Base-by-base conservation (phyloP, 331 rosid species). In the Erythrophleum ivorense region DNA sequence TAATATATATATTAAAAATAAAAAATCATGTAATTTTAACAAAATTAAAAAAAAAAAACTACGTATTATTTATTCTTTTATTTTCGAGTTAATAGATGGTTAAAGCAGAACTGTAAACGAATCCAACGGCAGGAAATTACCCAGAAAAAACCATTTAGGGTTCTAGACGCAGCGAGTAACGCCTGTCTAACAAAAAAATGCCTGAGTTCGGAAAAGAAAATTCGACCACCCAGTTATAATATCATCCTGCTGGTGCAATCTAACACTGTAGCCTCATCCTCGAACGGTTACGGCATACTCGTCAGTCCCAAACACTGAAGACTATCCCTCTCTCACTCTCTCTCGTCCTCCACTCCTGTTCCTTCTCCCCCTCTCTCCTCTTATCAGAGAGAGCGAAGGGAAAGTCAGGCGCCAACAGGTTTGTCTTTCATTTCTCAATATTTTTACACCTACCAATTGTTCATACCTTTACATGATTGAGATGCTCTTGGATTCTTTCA, bases 191-290 rank as follows among this genome's bases (percentile, higher is more conserved):
- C 63, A 15, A 50, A 50, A 50, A 50, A 33, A 3, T 0, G 77
- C 14, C 13, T n/a, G 63, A 0, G 31, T 52, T 14, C 31, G 46
- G 77, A 33, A 19, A 14, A 1, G 15, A 72, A 72, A 72, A 72
- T 63, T 50, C 62, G 63, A 72, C 77, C 48, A 52, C 77, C 63
- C 16, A 31, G 77, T 52, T 7, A 14, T 15, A 3, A 7, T 11
- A 31, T 50, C 60, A 7, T 71, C 60, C 31, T 49, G 15, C 16
- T 52, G 38, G 63, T 4, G 40, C 67, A 29, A 59, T 52, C 14
- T 54, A 10, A 52, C 75, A 24, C 82, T 62, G 71, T 58, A 34
- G 52, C 87, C 87, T 77, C 88, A 77, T 85, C 88, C 85, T 87
- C 77, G 62, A 18, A 49, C 68, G 33, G 7, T 19, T 72, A 57